These are phyloP conservation scores for Oxyria digyna DNA, from an alignment of 148 eudicot genomes.

Conservation along the genomic window DNA sequence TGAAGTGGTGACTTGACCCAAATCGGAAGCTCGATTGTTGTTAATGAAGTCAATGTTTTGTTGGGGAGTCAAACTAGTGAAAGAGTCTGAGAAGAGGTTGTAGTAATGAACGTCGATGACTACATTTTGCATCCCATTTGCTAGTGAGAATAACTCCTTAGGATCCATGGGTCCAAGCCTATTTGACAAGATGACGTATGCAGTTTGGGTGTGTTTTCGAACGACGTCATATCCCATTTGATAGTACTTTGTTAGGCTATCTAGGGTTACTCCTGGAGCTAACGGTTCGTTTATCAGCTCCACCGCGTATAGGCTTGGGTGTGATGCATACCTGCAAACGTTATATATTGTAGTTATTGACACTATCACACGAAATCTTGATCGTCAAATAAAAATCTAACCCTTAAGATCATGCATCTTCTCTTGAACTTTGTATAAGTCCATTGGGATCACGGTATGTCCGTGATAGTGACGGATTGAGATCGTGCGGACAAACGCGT, in stretches of 20 bases:
- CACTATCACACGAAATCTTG: too few relatives aligned
- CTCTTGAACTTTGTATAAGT: too few relatives aligned
- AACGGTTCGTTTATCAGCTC: constrained; percentile 39
- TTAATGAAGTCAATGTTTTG: constrained; percentile 34
- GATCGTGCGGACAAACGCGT: too few relatives aligned
- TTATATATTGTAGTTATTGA: too few relatives aligned
- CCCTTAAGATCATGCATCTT: too few relatives aligned
- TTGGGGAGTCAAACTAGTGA: constrained; percentile 18
- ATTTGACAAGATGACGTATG: constrained; percentile 29
- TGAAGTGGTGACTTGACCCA: constrained; percentile 23
- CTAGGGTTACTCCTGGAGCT: constrained; percentile 24
- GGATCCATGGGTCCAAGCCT: constrained; percentile 27
- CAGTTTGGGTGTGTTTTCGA: constrained; percentile 20
- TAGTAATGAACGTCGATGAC: constrained; percentile 42
- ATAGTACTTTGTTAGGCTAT: constrained; percentile 25
- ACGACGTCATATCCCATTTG: constrained; percentile 22
- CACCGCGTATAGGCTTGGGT: constrained; percentile 26
- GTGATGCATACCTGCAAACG: constrained; percentile 19
- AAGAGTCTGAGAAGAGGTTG: constrained; percentile 17
- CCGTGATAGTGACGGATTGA: too few relatives aligned
- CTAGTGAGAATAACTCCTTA: constrained; percentile 24
- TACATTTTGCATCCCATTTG: constrained; percentile 13
- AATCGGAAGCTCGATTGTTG: constrained; percentile 14
- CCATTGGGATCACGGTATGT: too few relatives aligned
- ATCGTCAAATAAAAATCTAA: too few relatives aligned